These are phyloP conservation scores for Podospora appendiculata DNA, from an alignment of 495 filamentous ascomycete species.

Conservation along the genomic window DNA sequence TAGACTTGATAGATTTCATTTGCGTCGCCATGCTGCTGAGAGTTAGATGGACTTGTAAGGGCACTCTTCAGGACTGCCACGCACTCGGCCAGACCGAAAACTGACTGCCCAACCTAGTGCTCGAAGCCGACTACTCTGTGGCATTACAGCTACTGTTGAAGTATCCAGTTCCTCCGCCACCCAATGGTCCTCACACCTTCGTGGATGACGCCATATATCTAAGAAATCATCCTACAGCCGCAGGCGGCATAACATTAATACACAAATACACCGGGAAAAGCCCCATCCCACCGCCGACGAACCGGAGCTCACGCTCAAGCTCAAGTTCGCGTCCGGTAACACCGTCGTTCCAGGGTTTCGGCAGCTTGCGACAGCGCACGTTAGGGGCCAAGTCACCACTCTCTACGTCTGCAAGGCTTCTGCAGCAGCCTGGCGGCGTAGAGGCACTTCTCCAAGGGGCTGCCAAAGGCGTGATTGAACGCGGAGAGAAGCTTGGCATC, in stretches of 20 bases:
- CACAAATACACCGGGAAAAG: conserved; percentile 70
- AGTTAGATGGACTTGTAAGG: conserved; percentile 82
- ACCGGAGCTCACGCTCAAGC: conserved; percentile 24
- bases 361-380: conserved; percentile 23
- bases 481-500: conserved; percentile 79
- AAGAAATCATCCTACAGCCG: conserved; percentile 61
- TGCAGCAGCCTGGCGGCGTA: conserved; percentile 55
- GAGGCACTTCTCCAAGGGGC: conserved; percentile 80
- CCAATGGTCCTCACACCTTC: conserved; percentile 64
- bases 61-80: background rate
- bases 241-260: conserved; percentile 68
- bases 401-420: conserved; percentile 49
- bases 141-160: conserved; percentile 74
- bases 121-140: conserved; percentile 77
- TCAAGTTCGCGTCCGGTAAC: conserved; percentile 25
- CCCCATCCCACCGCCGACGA: conserved; percentile 44
- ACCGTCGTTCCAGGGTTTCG: conserved; percentile 22
- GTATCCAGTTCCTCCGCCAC: conserved; percentile 61
- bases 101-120: conserved; percentile 44
- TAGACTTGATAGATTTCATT: conserved; percentile 77
- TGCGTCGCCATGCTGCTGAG: conserved; percentile 92
- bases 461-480: conserved; percentile 72
- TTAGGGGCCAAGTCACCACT: conserved; percentile 40
- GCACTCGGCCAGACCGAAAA: background rate
- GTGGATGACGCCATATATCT: conserved; percentile 86